A percentile compares a stretch with the other conserved stretches of the same genome.
Evolutionary conservation across 257 asterid species (phyloP).

Genomic region (Capsicum baccatum): DNA sequence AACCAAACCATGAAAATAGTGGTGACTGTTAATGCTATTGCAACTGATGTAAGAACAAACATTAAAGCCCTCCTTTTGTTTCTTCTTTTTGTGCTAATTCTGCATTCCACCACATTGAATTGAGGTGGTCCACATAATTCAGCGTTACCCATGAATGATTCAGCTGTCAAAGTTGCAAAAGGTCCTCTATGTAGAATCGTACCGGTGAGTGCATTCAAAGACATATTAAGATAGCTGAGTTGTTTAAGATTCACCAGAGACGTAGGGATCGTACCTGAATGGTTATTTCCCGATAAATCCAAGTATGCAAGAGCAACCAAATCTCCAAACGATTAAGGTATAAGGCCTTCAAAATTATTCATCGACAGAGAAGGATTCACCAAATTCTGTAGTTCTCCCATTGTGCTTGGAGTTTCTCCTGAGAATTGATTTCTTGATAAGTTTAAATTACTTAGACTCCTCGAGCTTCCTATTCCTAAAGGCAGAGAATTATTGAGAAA

Average conservation of each 20-base stretch:
- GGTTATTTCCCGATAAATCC: slow-evolving; percentile 24
- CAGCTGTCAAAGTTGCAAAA: slow-evolving; percentile 21
- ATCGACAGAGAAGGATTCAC: not conserved
- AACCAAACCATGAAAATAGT: not conserved
- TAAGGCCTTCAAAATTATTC: slow-evolving; percentile 28
- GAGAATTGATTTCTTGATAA: slow-evolving; percentile 29
- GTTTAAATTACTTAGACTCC: not conserved
- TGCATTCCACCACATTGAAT: slow-evolving; percentile 20
- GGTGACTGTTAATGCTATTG: not conserved
- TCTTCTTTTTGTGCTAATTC: not conserved
- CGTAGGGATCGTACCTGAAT: slow-evolving; percentile 17
- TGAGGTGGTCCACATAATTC: slow-evolving; percentile 25
- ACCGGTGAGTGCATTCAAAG: slow-evolving; percentile 28
- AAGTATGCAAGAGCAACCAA: slow-evolving; percentile 22
- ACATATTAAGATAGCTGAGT: slow-evolving; percentile 28
- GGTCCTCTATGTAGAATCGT: slow-evolving; percentile 31
- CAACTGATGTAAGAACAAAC: not conserved
- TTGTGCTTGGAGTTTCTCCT: slow-evolving; percentile 20
- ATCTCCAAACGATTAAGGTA: slow-evolving; percentile 31
- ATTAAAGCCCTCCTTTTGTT: not conserved
- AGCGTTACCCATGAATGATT: slow-evolving; percentile 21
- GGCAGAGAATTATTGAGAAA: not conserved
- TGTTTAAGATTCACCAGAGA: not conserved
- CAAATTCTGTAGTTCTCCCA: slow-evolving; percentile 22
- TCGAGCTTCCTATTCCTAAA: slow-evolving; percentile 14